Base-by-base conservation (phyloP, 352 stramenopile species). In the Thalassiosira mediterranea region DNA sequence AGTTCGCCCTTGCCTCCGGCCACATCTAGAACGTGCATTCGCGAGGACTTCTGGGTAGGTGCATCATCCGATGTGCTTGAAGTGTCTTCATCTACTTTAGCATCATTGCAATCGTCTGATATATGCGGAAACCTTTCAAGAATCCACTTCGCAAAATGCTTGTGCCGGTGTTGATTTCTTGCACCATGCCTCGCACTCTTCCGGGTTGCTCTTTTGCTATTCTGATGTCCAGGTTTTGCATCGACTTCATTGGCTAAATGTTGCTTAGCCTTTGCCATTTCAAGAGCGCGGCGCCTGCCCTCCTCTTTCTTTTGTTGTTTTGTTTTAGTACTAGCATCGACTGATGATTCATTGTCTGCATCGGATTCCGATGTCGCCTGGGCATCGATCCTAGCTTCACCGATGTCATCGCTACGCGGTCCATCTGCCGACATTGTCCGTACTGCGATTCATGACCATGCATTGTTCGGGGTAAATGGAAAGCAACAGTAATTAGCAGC, bases 151-250 rank as follows among this genome's bases (percentile, higher is more conserved):
- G 66, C 58, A 71, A 83, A 83, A 49, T 80, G 70, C 37, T 75
- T 84, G 60, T 87, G 75, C 25, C 84, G 72, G 68, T 92, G 60
- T 56, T 94, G 86, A 78, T 94, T 94, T 26, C 86, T 64, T 52
- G 84, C 87, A 25, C 89, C 89, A 63, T 91, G 87, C 3, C 86
- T 40, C 34, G 57, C 51, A 67, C 67, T 78, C 23, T 62, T 74
- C 19, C 52, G 48, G 28, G 52, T 68, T 15, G 4, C 53, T 56
- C 58, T n/a, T 23, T 66, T 65, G 8, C 5, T 25, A 53, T 31
- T 48, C 7, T 26, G 28, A 11, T 19, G 2, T 4, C 5, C 21
- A 37, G 19, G 29, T 15, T 53, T 44, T 38, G 15, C 29, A 58
- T 53, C 54, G 1, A 38, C 17, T 19, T 3, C 10, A 21, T 60